Base-by-base conservation (phyloP, 2,329 filamentous ascomycete species). In the Hymenoscyphus linearis region DNA sequence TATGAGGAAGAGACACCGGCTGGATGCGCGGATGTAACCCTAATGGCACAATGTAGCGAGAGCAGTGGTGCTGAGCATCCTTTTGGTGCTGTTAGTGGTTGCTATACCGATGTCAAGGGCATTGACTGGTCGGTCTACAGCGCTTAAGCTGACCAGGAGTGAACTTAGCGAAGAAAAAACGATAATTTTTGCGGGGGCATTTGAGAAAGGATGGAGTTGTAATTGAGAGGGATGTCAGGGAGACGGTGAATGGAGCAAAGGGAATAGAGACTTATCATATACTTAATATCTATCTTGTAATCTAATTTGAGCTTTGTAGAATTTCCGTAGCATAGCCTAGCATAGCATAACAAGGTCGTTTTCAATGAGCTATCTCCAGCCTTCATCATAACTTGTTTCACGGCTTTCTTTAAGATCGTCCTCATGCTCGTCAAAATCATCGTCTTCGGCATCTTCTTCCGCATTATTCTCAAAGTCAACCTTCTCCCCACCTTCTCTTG, bases 1-100 rank as follows among this genome's bases (percentile, higher is more conserved):
- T 76, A 76, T 52, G 70, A 44, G 34, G 68, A 61, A 61, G 47
- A 66, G 4, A 65, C 77, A 1, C 77, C 78, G 2, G 68, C 73
- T 13, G 59, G 54, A 4, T 60, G 80, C 62, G 76, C 73, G 2
- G 70, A 75, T 7, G 70, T 82, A 44, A 71, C 68, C 9, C 68
- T 82, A 55, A 64, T 81, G 16, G 76, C 79, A 9, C 71, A 79
- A 68, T 82, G 80, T 56, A 73, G 74, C 0, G 67, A 68, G 44
- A 75, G 73, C 1, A 74, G 74, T 14, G 64, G 69, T 18, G 68
- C 74, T 2, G 78, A 71, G 59, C 78, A 82, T 64, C 68, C 77
- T 31, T 76, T 73, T 65, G 76, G 74, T 0, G 69, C 73, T 13
- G 63, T 66, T 3, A 73, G 74, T 1, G 68, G 69, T 50, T 82